Percentiles rank a stretch among this genome's conserved stretches.
Evolutionary conservation across 1,139 yeast species (phyloP).

Genomic region (Candida sp.): DNA sequence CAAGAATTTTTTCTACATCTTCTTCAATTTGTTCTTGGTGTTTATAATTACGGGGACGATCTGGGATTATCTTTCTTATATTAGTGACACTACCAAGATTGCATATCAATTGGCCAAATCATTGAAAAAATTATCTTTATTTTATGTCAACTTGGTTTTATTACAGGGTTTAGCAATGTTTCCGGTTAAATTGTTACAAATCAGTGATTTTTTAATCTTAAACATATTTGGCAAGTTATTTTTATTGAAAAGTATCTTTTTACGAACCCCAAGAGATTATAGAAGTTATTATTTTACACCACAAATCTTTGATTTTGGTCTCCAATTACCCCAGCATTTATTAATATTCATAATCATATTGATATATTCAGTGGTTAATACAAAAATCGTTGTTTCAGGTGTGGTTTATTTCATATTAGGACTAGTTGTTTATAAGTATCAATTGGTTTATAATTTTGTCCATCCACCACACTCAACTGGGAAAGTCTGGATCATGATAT

Average conservation of each 20-base stretch:
- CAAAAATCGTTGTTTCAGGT: constrained; percentile 63
- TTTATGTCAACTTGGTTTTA: constrained; percentile 70
- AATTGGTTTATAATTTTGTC: constrained; percentile 61
- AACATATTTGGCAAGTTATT: constrained; percentile 60
- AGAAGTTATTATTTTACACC: constrained; percentile 64
- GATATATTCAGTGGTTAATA: constrained; percentile 64
- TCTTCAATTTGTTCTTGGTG: constrained; percentile 73
- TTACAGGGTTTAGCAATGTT: constrained; percentile 78
- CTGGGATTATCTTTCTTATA: constrained; percentile 70
- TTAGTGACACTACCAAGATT: constrained; percentile 72
- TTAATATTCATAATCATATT: constrained; percentile 59
- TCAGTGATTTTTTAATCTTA: constrained; percentile 41
- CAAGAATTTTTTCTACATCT: constrained; percentile 74
- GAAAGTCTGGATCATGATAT: constrained; percentile 68
- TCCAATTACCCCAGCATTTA: constrained; percentile 66
- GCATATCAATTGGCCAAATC: constrained; percentile 74
- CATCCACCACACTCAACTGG: constrained; percentile 75
- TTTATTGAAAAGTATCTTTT: constrained; percentile 42
- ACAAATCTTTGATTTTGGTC: constrained; percentile 63
- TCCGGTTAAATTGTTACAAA: constrained; percentile 65
- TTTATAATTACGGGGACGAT: constrained; percentile 82
- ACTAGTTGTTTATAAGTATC: constrained; percentile 64
- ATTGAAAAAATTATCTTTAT: constrained; percentile 62
- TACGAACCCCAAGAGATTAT: constrained; percentile 58
- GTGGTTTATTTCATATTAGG: constrained; percentile 59